Evolutionary conservation across 257 asterid species (phyloP), one percentile per base, ranked within the genome.

Genomic region (Jasminum sambac): DNA sequence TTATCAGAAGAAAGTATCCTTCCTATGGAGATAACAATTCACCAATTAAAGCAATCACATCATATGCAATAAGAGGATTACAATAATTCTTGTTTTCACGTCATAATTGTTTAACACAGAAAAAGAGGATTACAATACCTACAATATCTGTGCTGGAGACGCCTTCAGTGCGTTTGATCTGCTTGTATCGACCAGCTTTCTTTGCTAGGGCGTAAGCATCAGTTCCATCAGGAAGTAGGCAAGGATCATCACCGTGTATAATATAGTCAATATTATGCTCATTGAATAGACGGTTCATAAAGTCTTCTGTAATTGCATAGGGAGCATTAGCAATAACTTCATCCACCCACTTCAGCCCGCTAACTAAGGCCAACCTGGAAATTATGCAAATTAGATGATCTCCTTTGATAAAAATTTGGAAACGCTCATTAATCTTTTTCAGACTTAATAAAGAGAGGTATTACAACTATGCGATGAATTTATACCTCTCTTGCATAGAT

Each of bases 71-170:
- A 52, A 52, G 36, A 30, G 36, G 36, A 4, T 30, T 30, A 30
- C 36, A 30, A 30, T 30, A 30, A 30, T 30, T 30, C 36, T 30
- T 30, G 36, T 30, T 58, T 67, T 41, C 71, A 65, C 36, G 72
- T 67, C 25, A 63, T 52, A 37, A 44, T 44, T 75, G 17, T 43
- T 24, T 44, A 26, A 26, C 14, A 26, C 73, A 21, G 80, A 60
- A 74, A 38, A 75, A 69, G 84, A 75, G 48, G 82, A 80, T 72
- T 80, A 72, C 82, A 78, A 68, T 90, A 93, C 98, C 98, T 87
- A 93, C 96, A 78, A 93, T 90, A 83, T 90, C 97, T 41, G 97
- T 93, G 87, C 98, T 90, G 63, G 98, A 93, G 82, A 93, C 97
- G 39, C 98, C 98, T 84, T 93, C 97, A 48, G 98, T 93, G 41